phyloP scores from a whole-genome alignment of 2,329 filamentous ascomycete genomes.

The Colletotrichum agaves region DNA sequence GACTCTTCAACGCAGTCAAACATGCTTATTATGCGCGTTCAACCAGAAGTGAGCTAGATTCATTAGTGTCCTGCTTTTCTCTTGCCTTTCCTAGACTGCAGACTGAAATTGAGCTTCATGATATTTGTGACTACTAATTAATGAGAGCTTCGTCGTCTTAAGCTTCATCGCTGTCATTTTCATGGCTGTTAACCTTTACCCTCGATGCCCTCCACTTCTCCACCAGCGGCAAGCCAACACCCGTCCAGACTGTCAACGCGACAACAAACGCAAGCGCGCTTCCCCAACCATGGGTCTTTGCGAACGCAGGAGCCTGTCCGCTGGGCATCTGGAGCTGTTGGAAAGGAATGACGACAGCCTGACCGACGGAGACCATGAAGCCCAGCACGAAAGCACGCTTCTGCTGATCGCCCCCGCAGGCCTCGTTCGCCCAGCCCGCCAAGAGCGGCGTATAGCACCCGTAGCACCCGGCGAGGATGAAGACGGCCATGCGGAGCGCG shows the following conservation, averaged over 20 bases:
- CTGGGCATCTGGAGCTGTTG: slow-evolving; percentile 52
- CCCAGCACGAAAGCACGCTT: slow-evolving; percentile 54
- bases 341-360: slow-evolving; percentile 51
- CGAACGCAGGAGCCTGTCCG: slow-evolving; percentile 48
- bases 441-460: slow-evolving; percentile 55
- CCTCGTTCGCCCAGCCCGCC: slow-evolving; percentile 53
- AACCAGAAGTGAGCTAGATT: no score
- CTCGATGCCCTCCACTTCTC: slow-evolving; percentile 38
- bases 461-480: slow-evolving; percentile 52
- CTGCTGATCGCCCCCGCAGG: slow-evolving; percentile 55
- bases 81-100: no score
- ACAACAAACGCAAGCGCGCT: slow-evolving; percentile 47
- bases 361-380: slow-evolving; percentile 51
- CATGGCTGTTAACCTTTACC: slow-evolving; percentile 19
- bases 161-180: slow-evolving; percentile 28
- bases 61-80: no score
- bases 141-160: background rate
- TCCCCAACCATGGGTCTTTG: slow-evolving; percentile 49
- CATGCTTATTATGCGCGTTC: no score
- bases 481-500: slow-evolving; percentile 50
- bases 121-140: background rate
- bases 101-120: background rate
- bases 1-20: no score
- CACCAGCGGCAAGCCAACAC: slow-evolving; percentile 44
- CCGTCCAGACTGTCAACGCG: slow-evolving; percentile 48